Evolutionary conservation across 2,329 filamentous ascomycete genomes (phyloP), one percentile per base, ranked within the genome.

Genomic region (Apiospora koreana): DNA sequence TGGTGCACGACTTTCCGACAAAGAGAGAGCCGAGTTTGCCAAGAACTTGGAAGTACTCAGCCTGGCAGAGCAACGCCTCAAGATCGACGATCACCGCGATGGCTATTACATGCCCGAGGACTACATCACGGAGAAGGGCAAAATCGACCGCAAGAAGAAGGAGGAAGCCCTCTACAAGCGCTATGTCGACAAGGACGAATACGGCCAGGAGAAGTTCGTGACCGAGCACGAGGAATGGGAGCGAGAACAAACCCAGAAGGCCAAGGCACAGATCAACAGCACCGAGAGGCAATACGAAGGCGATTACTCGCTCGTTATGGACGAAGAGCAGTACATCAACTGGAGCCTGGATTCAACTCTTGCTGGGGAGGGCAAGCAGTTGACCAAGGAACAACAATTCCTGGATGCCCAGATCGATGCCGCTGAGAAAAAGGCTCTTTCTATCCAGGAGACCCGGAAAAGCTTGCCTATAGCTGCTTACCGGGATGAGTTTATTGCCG

Each of bases 171-270:
- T 99, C 14, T 97, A 97, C 82, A 95, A 94, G 79, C 90, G 95
- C 67, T 95, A 97, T 75, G 91, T 97, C 3, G 95, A 98, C 73
- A 88, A 89, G 71, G 94, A 97, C 75, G 93, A 97, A 76, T 92
- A 92, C 75, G 95, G 95, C 5, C 91, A 96, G 73, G 95, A 98
- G 79, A 92, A 92, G 76, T 97, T 94, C 75, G 89, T 97, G 70
- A 97, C 94, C 0, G 96, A 99, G 79, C 93, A 97, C 73, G 95
- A 99, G 72, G 93, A 97, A 77, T 99, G 95, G 95, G 96, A 99
- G 79, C 85, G 90, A 70, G 95, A 98, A 78, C 95, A 98, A 82
- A 88, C 92, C 0, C 87, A 91, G 70, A 97, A 97, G 80, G 95
- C 94, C 7, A 96, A 95, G 79, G 91, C 94, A 1, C 94, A 97